These are phyloP conservation scores for Acrasis kona DNA, from an alignment of 78 protist species.

Conservation along the genomic window DNA sequence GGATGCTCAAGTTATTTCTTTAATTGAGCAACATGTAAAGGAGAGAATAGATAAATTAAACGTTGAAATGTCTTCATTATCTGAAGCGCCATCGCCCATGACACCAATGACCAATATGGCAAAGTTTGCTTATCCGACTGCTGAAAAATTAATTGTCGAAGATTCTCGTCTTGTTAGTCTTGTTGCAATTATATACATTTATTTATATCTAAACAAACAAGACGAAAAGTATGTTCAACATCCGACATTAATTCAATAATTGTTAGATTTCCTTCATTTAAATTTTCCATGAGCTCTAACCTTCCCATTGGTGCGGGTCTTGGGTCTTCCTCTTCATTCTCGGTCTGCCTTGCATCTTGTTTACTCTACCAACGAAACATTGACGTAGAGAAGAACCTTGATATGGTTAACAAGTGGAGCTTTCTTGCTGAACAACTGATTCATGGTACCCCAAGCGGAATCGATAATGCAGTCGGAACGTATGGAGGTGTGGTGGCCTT, in stretches of 20 bases:
- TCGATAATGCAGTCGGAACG: constrained; percentile 1
- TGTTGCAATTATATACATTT: not conserved
- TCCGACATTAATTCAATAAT: not conserved
- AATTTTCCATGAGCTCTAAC: not conserved
- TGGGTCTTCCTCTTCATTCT: constrained; percentile 14
- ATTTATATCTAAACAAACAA: not conserved
- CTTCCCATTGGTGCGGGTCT: constrained; percentile 22
- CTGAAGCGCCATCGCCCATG: too few relatives aligned
- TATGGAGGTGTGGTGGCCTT: constrained; percentile 7
- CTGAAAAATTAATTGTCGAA: not conserved
- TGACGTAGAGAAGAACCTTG: not conserved
- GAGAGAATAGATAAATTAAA: too few relatives aligned
- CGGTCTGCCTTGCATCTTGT: constrained; percentile 11
- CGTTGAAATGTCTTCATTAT: too few relatives aligned
- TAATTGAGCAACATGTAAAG: too few relatives aligned
- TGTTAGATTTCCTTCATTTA: not conserved
- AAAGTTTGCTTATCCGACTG: not conserved
- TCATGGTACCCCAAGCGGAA: constrained; percentile 25
- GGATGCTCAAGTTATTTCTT: too few relatives aligned
- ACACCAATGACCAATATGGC: too few relatives aligned
- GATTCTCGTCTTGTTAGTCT: not conserved
- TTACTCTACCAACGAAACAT: not conserved
- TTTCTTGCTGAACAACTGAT: constrained; percentile 10
- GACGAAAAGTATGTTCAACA: not conserved
- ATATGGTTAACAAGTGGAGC: not conserved